A percentile compares a stretch with the other conserved stretches of the same genome.
Conservation (phyloP, 805 yeast genomes). For the Danielozyma ontarioensis region DNA sequence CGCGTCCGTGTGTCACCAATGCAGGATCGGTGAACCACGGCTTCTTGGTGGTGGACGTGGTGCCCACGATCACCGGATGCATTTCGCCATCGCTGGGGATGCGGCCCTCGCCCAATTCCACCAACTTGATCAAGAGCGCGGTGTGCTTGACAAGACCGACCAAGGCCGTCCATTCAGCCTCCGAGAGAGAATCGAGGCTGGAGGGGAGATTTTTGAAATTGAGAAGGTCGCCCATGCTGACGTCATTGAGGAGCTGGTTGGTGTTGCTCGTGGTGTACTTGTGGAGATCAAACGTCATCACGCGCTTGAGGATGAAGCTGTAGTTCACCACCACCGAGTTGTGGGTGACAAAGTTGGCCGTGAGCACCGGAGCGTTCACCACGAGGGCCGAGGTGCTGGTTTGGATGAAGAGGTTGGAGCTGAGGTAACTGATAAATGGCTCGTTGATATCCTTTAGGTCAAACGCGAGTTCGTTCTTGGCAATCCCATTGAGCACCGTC, state of each 20-base stretch:
- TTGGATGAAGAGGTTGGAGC: conserved; percentile 1
- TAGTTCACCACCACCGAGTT: conserved; percentile 18
- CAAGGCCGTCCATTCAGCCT: conserved; percentile 24
- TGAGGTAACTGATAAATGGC: conserved; percentile 4
- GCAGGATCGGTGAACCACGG: conserved; percentile 11
- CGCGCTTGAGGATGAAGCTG: conserved; percentile 17
- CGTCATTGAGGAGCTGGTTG: conserved; percentile 8
- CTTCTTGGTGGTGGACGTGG: neutral
- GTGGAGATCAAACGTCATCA: conserved; percentile 33
- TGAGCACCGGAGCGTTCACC: conserved; percentile 29
- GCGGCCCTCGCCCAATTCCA: conserved; percentile 31
- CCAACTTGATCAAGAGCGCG: conserved; percentile 22
- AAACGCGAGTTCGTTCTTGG: conserved; percentile 4
- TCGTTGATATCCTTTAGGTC: conserved; percentile 1
- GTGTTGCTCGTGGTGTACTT: conserved; percentile 10
- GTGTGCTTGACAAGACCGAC: conserved; percentile 23
- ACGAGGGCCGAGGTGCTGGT: conserved; percentile 6
- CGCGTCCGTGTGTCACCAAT: conserved; percentile 5
- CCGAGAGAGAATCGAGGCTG: conserved; percentile 7
- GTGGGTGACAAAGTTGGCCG: conserved; percentile 25
- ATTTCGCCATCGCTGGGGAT: neutral
- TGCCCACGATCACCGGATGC: neutral
- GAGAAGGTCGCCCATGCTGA: conserved; percentile 18
- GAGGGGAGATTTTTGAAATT: conserved; percentile 12
- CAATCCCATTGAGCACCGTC: conserved; percentile 6